A percentile compares a stretch with the other conserved stretches of the same genome.
Evolutionary conservation across 345 rosid species (phyloP).

Genomic region (Chamaenerion angustifolium): DNA sequence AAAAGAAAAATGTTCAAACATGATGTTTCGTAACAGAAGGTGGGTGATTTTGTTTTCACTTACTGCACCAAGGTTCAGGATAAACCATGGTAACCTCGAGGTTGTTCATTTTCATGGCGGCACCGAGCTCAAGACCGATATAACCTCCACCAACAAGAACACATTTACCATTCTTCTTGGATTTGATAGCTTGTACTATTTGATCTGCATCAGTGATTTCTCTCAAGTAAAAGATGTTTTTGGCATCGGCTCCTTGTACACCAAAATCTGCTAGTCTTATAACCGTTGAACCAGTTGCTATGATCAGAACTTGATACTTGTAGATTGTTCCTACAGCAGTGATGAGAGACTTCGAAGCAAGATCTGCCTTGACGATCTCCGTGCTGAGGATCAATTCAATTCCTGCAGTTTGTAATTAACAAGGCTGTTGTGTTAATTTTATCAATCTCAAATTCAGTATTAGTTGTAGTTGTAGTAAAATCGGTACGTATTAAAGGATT

Average conservation of each 20-base stretch:
- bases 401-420: slow-evolving; percentile 30
- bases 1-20: too few species aligned
- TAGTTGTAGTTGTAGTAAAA: too few species aligned
- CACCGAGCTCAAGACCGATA: slow-evolving; percentile 93
- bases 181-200: slow-evolving; percentile 64
- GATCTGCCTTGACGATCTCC: slow-evolving; percentile 84
- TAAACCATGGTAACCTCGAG: slow-evolving; percentile 86
- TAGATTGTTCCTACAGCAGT: slow-evolving; percentile 62
- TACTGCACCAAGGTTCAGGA: slow-evolving; percentile 99
- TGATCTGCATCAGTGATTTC: slow-evolving; percentile 82
- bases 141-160: slow-evolving; percentile 97
- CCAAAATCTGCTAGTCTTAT: slow-evolving; percentile 76
- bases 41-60: slow-evolving; percentile 20
- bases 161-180: slow-evolving; percentile 74
- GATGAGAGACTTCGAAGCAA: slow-evolving; percentile 46
- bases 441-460: neutral
- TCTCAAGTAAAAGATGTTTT: slow-evolving; percentile 77
- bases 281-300: slow-evolving; percentile 91
- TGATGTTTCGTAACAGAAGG: neutral
- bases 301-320: slow-evolving; percentile 54
- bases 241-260: slow-evolving; percentile 83
- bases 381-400: slow-evolving; percentile 86
- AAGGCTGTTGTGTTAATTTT: neutral
- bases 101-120: slow-evolving; percentile 58
- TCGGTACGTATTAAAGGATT: neutral